Percentiles rank a stretch among this genome's conserved stretches.
Conservation (phyloP, 2,329 filamentous ascomycete genomes). For the Nannizziopsis barbatae region DNA sequence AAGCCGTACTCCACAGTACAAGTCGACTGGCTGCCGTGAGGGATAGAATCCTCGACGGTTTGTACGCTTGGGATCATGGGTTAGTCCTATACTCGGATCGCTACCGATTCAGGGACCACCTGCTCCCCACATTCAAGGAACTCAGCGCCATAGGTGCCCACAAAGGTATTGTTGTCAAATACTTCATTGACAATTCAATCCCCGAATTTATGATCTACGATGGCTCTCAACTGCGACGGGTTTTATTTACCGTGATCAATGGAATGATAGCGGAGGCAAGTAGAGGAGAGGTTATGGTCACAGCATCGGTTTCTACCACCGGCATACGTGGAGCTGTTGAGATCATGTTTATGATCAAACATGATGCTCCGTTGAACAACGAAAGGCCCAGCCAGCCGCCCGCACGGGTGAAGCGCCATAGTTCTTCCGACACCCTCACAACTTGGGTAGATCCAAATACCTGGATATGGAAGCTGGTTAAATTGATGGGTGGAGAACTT, state of each 20-base stretch:
- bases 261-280: neutral
- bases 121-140: constrained; percentile 5
- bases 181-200: neutral
- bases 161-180: constrained; percentile 2
- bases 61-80: neutral
- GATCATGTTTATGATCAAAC: neutral
- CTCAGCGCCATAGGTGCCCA: neutral
- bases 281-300: constrained; percentile 1
- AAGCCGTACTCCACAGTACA: neutral
- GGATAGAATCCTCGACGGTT: constrained; percentile 1
- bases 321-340: neutral
- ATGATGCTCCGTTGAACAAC: neutral
- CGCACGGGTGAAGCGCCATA: neutral
- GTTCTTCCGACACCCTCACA: neutral
- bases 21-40: constrained; percentile 1
- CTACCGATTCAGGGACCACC: neutral
- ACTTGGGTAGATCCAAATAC: neutral
- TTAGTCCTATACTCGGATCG: neutral
- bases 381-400: neutral
- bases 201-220: constrained; percentile 6
- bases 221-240: neutral
- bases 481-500: constrained; percentile 1
- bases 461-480: neutral
- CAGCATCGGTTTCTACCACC: neutral
- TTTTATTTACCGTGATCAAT: constrained; percentile 2